These are phyloP conservation scores for Saccharomycopsis fibuligera DNA, from an alignment of 805 yeast genomes.

Conservation along the genomic window DNA sequence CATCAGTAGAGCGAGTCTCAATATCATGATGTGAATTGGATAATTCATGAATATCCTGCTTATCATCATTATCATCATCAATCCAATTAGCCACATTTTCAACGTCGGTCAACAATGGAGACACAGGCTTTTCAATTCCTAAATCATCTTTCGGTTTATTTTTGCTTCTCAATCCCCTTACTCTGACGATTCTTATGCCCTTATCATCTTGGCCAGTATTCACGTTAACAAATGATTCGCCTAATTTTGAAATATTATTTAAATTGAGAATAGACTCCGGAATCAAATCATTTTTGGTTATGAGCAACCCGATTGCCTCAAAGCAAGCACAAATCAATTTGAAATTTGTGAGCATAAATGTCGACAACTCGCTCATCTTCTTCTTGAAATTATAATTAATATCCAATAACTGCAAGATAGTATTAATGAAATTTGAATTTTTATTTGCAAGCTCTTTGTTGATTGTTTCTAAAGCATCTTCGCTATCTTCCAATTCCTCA, in stretches of 20 bases:
- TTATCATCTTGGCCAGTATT: constrained; percentile 25
- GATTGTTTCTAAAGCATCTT: constrained; percentile 36
- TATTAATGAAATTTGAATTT: constrained; percentile 25
- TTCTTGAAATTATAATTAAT: constrained; percentile 27
- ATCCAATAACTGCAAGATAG: constrained; percentile 30
- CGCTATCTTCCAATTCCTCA: constrained; percentile 45
- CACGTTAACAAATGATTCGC: constrained; percentile 10
- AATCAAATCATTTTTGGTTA: constrained; percentile 36
- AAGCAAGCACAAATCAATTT: constrained; percentile 49
- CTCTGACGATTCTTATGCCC: constrained; percentile 56
- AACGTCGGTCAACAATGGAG: constrained; percentile 31
- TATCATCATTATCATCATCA: not conserved
- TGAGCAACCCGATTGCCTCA: constrained; percentile 72
- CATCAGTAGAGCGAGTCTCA: not conserved
- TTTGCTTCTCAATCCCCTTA: constrained; percentile 64
- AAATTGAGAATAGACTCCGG: constrained; percentile 8
- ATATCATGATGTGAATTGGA: not conserved
- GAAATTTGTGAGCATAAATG: constrained; percentile 35
- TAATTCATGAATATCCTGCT: not conserved
- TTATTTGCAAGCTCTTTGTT: constrained; percentile 32
- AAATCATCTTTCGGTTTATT: constrained; percentile 31
- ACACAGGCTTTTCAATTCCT: constrained; percentile 34
- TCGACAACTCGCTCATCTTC: constrained; percentile 40
- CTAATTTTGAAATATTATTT: constrained; percentile 18
- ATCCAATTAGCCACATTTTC: constrained; percentile 43